phyloP scores from a whole-genome alignment of 495 filamentous ascomycete genomes.

The Neohortaea acidophila region DNA sequence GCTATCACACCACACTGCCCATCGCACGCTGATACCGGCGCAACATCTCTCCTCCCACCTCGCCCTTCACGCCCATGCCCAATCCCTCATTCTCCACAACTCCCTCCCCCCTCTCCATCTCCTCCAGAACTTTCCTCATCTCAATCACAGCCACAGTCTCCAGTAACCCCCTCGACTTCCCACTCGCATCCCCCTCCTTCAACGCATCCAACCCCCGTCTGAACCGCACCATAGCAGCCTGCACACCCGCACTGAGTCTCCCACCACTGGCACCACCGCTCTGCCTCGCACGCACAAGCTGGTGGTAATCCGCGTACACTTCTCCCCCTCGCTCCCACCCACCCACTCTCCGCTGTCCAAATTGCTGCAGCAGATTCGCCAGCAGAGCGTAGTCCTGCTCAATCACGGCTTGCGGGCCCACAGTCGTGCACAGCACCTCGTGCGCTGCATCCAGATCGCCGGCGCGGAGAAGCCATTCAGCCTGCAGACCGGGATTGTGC shows the following conservation, averaged over 20 bases:
- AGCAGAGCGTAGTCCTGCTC: slow-evolving; percentile 55
- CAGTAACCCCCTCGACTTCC: slow-evolving; percentile 48
- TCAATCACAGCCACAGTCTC: slow-evolving; percentile 65
- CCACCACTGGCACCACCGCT: slow-evolving; percentile 20
- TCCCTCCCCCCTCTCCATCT: slow-evolving; percentile 45
- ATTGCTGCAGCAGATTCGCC: slow-evolving; percentile 47
- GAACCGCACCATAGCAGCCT: slow-evolving; percentile 40
- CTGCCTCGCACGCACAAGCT: slow-evolving; percentile 34
- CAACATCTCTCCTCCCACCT: slow-evolving; percentile 2
- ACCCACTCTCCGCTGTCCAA: slow-evolving; percentile 34
- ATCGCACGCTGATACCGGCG: slow-evolving; percentile 9
- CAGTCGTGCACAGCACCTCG: slow-evolving; percentile 55
- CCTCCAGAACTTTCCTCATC: slow-evolving; percentile 48
- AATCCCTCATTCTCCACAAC: slow-evolving; percentile 28
- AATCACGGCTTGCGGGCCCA: slow-evolving; percentile 67
- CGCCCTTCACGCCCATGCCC: neutral
- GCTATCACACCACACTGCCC: slow-evolving; percentile 4
- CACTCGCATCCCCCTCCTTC: slow-evolving; percentile 38
- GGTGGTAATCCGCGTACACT: slow-evolving; percentile 69
- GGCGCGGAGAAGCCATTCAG: slow-evolving; percentile 60
- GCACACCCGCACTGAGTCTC: slow-evolving; percentile 16
- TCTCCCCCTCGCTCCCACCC: slow-evolving; percentile 66
- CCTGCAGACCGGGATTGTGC: slow-evolving; percentile 48
- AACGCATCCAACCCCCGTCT: slow-evolving; percentile 48
- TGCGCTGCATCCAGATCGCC: slow-evolving; percentile 68